These are phyloP conservation scores for Ustilago esculenta DNA, from an alignment of 1,284 basidiomycete genomes.

Conservation along the genomic window DNA sequence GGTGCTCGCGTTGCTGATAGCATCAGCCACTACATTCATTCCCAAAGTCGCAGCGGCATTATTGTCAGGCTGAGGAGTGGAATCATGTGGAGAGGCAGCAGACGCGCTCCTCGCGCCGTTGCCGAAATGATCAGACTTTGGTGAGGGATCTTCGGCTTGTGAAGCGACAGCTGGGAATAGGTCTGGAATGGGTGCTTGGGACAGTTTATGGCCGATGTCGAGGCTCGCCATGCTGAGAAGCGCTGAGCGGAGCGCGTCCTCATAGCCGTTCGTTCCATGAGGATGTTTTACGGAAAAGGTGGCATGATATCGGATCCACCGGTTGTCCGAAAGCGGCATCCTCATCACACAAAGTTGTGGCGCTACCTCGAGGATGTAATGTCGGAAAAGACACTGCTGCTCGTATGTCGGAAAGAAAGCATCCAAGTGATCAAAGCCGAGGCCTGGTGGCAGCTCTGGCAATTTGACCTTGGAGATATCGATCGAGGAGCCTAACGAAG, in stretches of 20 bases:
- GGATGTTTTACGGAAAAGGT: slow-evolving; percentile 32
- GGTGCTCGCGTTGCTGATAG: slow-evolving; percentile 3
- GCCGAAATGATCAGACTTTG: slow-evolving; percentile 2
- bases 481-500: slow-evolving; percentile 16
- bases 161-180: slow-evolving; percentile 13
- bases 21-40: slow-evolving; percentile 4
- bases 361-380: slow-evolving; percentile 42
- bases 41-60: background rate
- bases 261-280: slow-evolving; percentile 33
- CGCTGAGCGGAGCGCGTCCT: slow-evolving; percentile 39
- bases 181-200: slow-evolving; percentile 31
- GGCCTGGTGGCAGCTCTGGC: slow-evolving; percentile 28
- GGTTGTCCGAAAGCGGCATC: slow-evolving; percentile 37
- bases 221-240: slow-evolving; percentile 42
- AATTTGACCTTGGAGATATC: slow-evolving; percentile 37
- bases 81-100: slow-evolving; percentile 3
- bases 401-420: slow-evolving; percentile 40
- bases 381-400: slow-evolving; percentile 41
- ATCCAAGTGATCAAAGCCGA: slow-evolving; percentile 42
- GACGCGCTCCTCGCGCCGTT: background rate
- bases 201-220: slow-evolving; percentile 40
- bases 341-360: slow-evolving; percentile 35
- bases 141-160: slow-evolving; percentile 6
- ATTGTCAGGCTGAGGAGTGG: background rate
- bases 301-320: slow-evolving; percentile 42